A percentile compares a stretch with the other conserved stretches of the same genome.
Evolutionary conservation across 2,329 filamentous ascomycete species (phyloP).

Genomic region (Xylariaceae sp.): DNA sequence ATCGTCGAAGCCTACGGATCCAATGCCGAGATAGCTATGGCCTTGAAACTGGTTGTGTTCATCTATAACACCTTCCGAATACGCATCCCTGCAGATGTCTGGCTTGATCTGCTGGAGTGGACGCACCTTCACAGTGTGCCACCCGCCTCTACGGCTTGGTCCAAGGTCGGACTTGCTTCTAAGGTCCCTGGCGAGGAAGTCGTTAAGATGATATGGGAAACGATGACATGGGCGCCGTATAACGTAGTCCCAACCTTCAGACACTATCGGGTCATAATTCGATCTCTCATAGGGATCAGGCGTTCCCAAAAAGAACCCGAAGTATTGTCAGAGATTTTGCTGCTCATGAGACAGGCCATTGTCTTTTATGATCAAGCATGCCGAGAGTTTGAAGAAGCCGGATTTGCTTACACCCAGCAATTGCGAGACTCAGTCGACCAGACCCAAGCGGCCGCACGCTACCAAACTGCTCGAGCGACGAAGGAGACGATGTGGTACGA

Average conservation of each 20-base stretch:
- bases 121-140: constrained; percentile 53
- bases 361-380: constrained; percentile 27
- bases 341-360: constrained; percentile 27
- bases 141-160: constrained; percentile 36
- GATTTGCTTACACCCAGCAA: constrained; percentile 24
- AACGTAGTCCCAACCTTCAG: constrained; percentile 52
- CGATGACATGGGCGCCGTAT: constrained; percentile 57
- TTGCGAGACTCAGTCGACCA: constrained; percentile 21
- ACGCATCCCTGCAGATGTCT: constrained; percentile 52
- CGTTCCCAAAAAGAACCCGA: constrained; percentile 4
- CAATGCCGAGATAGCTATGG: constrained; percentile 59
- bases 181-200: constrained; percentile 38
- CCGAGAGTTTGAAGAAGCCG: constrained; percentile 22
- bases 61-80: constrained; percentile 59
- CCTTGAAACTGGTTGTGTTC: constrained; percentile 57
- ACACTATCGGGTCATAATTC: constrained; percentile 49
- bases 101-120: constrained; percentile 66
- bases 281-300: constrained; percentile 37
- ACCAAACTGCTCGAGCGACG: constrained; percentile 24
- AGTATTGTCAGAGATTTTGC: constrained; percentile 15
- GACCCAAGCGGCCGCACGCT: constrained; percentile 14
- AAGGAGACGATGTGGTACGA: constrained; percentile 33
- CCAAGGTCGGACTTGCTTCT: constrained; percentile 26
- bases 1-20: constrained; percentile 67
- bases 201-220: constrained; percentile 53